phyloP scores from a whole-genome alignment of 441 rosid genomes.

The Capsella rubella region DNA sequence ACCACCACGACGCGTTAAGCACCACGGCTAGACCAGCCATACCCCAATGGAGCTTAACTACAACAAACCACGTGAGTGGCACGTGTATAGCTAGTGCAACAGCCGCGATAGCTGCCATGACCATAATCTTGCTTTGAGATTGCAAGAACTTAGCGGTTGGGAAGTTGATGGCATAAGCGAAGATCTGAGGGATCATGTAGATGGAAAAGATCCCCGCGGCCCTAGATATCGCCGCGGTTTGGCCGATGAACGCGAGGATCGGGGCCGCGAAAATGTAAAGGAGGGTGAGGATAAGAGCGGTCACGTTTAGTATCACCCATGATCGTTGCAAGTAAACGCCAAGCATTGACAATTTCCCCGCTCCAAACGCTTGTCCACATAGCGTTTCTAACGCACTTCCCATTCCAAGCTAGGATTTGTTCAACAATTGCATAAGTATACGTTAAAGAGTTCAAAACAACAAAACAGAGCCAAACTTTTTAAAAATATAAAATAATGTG shows the following conservation, averaged over 20 bases:
- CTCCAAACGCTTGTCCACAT: conserved; percentile 65
- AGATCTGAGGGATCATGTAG: conserved; percentile 59
- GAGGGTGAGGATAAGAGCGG: conserved; percentile 47
- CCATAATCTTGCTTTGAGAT: conserved; percentile 62
- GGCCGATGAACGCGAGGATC: conserved; percentile 50
- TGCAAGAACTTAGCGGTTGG: conserved; percentile 60
- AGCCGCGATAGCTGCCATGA: conserved; percentile 55
- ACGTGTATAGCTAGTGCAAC: conserved; percentile 51
- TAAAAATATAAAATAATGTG: neutral
- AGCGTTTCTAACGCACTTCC: conserved; percentile 64
- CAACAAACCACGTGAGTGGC: conserved; percentile 50
- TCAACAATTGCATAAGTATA: neutral
- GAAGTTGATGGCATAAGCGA: conserved; percentile 59
- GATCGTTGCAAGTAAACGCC: conserved; percentile 59
- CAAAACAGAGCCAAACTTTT: neutral
- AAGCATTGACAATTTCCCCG: conserved; percentile 53
- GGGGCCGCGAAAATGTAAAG: conserved; percentile 54
- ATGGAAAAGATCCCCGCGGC: conserved; percentile 53
- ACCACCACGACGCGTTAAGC: conserved; percentile 61
- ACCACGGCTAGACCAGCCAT: conserved; percentile 57
- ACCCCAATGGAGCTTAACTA: conserved; percentile 52
- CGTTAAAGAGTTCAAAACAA: neutral
- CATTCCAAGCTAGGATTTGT: conserved; percentile 55
- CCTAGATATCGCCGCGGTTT: conserved; percentile 50
- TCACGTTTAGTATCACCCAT: conserved; percentile 53